Conservation (phyloP, 2,329 filamentous ascomycete species). For the Capronia epimyces region DNA sequence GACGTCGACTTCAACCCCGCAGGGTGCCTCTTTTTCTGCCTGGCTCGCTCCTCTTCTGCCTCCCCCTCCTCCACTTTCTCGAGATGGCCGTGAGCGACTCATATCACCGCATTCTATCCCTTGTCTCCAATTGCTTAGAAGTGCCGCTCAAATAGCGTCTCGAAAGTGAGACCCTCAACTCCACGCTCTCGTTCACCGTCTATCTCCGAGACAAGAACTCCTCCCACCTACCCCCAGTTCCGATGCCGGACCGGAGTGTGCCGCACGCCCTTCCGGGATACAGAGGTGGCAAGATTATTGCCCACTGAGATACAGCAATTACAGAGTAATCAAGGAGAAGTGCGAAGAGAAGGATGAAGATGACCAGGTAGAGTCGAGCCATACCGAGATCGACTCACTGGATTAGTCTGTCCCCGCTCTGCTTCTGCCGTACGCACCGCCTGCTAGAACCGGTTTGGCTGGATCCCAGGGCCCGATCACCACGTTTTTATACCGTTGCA, state of each 20-base stretch:
- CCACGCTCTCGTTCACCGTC: background rate
- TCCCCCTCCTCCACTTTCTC: background rate
- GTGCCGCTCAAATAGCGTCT: background rate
- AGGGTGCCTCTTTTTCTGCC: too few relatives aligned
- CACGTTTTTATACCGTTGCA: conserved; percentile 99
- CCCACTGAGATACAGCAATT: too few relatives aligned
- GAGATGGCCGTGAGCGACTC: background rate
- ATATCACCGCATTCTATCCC: background rate
- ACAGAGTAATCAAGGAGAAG: too few relatives aligned
- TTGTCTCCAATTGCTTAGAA: background rate
- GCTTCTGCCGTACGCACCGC: conserved; percentile 24
- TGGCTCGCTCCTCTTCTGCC: background rate
- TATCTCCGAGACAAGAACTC: background rate
- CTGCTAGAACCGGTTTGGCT: conserved; percentile 60
- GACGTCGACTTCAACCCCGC: too few relatives aligned
- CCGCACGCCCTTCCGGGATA: background rate
- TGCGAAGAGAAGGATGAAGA: background rate
- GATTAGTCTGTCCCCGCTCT: conserved; percentile 22
- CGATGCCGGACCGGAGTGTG: conserved; percentile 11
- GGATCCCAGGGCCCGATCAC: conserved; percentile 98
- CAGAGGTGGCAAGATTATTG: too few relatives aligned
- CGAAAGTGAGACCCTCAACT: background rate
- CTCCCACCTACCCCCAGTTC: too few relatives aligned
- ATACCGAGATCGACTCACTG: background rate
- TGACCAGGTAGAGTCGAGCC: background rate